phyloP scores from a whole-genome alignment of 2,329 filamentous ascomycete species.

The Aphanocladium album region DNA sequence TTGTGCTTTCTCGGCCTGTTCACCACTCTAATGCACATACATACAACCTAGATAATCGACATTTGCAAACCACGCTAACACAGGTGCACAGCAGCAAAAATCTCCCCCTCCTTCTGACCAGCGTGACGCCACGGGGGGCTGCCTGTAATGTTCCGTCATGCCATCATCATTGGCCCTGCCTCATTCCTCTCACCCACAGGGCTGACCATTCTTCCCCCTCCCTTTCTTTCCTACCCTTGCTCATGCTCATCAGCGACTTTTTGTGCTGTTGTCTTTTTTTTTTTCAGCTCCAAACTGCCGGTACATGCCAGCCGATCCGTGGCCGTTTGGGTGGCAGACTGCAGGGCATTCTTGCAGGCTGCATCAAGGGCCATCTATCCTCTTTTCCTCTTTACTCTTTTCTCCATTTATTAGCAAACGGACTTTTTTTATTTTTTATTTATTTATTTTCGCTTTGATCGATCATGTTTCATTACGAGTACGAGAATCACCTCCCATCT shows the following conservation, averaged over 20 bases:
- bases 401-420: no score
- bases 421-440: no score
- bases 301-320: background rate
- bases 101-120: no score
- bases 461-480: background rate
- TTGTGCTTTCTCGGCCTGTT: no score
- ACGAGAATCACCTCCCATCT: background rate
- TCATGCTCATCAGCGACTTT: no score
- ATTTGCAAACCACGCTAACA: no score
- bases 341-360: background rate
- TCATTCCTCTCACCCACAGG: background rate
- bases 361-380: background rate
- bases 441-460: background rate
- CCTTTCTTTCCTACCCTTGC: background rate
- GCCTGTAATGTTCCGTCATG: slow-evolving; percentile 2
- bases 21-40: no score
- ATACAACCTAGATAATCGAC: no score
- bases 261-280: no score
- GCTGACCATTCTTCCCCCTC: background rate
- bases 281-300: background rate
- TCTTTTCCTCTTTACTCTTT: no score
- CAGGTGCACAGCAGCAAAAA: no score
- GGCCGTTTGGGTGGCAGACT: background rate
- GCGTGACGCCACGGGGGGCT: no score
- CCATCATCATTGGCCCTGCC: background rate